phyloP scores from a whole-genome alignment of 2,329 filamentous ascomycete species.

The Paraphaeosphaeria sporulosa region DNA sequence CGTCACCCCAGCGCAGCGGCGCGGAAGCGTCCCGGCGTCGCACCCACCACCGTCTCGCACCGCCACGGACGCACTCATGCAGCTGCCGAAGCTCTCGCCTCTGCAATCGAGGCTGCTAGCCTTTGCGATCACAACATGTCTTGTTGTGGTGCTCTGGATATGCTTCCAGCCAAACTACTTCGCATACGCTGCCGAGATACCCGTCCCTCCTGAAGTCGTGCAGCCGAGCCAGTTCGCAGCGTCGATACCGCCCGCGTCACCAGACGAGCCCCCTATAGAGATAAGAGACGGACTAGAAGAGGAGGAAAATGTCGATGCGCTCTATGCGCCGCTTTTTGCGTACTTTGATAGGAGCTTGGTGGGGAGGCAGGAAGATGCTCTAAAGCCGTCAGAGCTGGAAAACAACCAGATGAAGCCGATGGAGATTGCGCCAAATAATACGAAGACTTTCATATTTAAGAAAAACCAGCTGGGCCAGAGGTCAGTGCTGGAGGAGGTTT shows the following conservation, averaged over 20 bases:
- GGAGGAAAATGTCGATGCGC: slow-evolving; percentile 38
- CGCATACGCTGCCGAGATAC: slow-evolving; percentile 68
- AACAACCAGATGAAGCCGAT: slow-evolving; percentile 71
- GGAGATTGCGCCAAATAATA: slow-evolving; percentile 69
- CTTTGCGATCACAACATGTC: slow-evolving; percentile 67
- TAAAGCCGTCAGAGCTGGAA: slow-evolving; percentile 54
- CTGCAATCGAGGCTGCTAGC: slow-evolving; percentile 76
- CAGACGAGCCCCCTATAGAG: slow-evolving; percentile 54
- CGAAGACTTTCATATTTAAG: slow-evolving; percentile 70
- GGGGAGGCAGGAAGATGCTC: slow-evolving; percentile 62
- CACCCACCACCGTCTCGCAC: slow-evolving; percentile 17
- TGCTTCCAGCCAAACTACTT: slow-evolving; percentile 62
- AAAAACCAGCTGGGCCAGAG: slow-evolving; percentile 58
- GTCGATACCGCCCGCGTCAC: slow-evolving; percentile 52
- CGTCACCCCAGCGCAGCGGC: slow-evolving; percentile 16
- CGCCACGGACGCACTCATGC: slow-evolving; percentile 34
- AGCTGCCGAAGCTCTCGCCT: slow-evolving; percentile 65
- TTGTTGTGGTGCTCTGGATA: slow-evolving; percentile 68
- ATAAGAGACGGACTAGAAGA: slow-evolving; percentile 38
- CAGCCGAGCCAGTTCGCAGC: slow-evolving; percentile 22
- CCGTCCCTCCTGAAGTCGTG: slow-evolving; percentile 20
- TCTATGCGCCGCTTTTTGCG: slow-evolving; percentile 69
- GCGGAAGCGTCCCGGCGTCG: slow-evolving; percentile 16
- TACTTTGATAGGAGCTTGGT: slow-evolving; percentile 69
- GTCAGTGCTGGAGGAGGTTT: slow-evolving; percentile 34